phyloP scores from a whole-genome alignment of 768 basidiomycete genomes.

The Lyophyllum decastes region DNA sequence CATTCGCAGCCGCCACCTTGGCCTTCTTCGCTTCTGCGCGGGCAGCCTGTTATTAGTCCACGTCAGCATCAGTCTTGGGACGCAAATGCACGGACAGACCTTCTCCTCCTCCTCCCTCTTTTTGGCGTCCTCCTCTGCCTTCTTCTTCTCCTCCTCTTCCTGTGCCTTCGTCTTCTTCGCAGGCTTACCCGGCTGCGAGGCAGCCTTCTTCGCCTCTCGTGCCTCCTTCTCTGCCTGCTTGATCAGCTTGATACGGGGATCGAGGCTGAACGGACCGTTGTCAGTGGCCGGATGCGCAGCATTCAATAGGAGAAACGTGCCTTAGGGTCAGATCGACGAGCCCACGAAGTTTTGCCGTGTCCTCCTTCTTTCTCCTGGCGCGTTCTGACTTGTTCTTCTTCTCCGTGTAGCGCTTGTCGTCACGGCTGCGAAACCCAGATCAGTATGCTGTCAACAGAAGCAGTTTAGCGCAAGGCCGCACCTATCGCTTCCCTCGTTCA shows the following conservation, averaged over 20 bases:
- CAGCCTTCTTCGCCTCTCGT: slow-evolving; percentile 83
- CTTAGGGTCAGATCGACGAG: slow-evolving; percentile 85
- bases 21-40: slow-evolving; percentile 82
- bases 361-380: slow-evolving; percentile 95
- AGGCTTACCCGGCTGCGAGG: slow-evolving; percentile 46
- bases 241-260: slow-evolving; percentile 97
- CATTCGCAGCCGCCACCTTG: slow-evolving; percentile 83
- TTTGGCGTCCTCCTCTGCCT: slow-evolving; percentile 67
- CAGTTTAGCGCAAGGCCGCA: slow-evolving; percentile 34
- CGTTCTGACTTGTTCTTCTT: slow-evolving; percentile 99
- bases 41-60: slow-evolving; percentile 36
- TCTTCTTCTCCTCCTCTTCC: slow-evolving; percentile 75
- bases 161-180: slow-evolving; percentile 73
- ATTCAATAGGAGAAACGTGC: slow-evolving; percentile 21
- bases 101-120: slow-evolving; percentile 85
- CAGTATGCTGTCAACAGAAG: not conserved
- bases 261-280: slow-evolving; percentile 40
- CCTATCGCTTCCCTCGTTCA: slow-evolving; percentile 97
- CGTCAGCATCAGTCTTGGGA: not conserved
- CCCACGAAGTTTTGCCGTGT: slow-evolving; percentile 83
- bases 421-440: slow-evolving; percentile 65
- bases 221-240: slow-evolving; percentile 96
- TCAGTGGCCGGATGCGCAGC: not conserved
- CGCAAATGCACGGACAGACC: slow-evolving; percentile 37
- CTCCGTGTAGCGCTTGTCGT: slow-evolving; percentile 98